Base-by-base conservation (phyloP, 2,329 filamentous ascomycete species). In the Nigrospora osmanthi region DNA sequence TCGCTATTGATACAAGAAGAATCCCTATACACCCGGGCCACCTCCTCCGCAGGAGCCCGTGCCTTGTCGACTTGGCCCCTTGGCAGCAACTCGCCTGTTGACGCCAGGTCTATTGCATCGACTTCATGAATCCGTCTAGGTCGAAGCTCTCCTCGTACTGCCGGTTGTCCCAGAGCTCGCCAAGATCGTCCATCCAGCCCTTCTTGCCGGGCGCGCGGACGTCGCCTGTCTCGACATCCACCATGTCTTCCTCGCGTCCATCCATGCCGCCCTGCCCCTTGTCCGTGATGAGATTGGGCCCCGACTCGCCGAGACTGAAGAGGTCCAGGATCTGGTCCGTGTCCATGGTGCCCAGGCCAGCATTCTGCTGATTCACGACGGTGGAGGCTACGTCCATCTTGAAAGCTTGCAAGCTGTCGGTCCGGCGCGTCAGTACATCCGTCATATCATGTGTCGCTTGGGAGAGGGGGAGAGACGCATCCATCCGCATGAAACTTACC, bases 131-230 rank as follows among this genome's bases (percentile, higher is more conserved):
- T 4, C 88, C 90, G 58, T 95, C 89, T 54, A 98, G 70, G 63
- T 97, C 89, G 64, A 96, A 97, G 66, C 95, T 94, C 70, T 98
- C 93, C 67, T 96, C 89, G 65, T 98, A 98, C 71, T 96, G 90
- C 62, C 83, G 84, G 63, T 96, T 91, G 62, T 98, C 93, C 91
- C 93, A 98, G 30, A 98, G 70, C 66, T 98, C 93, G 47, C 89
- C 91, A 47, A 98, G 68, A 59, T 97, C 93, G 61, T 98, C 93
- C 50, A 97, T 69, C 80, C 91, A 95, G 7, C 90, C 75, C 75
- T 95, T 96, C 76, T 96, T 96, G 47, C 93, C 93, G 57, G 94
- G 94, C 64, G 95, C 88, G 53, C 89, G 78, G 43, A 97, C 84
- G 56, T 97, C 89, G 40, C 93, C 93, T 19, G 87, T 89, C 50